Conservation (phyloP, 176 grass and related monocot genomes). For the Themeda triandra region DNA sequence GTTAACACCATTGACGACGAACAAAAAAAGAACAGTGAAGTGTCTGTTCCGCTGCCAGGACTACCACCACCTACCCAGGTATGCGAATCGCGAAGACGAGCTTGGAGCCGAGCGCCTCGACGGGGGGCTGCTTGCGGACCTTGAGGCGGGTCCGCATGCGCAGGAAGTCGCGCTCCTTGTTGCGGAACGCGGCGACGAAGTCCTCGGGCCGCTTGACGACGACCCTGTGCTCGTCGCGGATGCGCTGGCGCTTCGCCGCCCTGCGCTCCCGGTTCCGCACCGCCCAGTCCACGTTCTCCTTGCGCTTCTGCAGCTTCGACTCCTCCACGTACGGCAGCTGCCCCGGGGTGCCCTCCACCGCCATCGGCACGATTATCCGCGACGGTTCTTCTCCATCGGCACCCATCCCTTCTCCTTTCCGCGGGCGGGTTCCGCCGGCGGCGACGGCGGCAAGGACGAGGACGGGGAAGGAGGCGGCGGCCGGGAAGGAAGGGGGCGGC, state of each 20-base stretch:
- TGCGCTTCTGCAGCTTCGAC: slow-evolving; percentile 85
- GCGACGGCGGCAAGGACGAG: background rate
- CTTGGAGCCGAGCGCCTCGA: slow-evolving; percentile 45
- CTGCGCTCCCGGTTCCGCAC: slow-evolving; percentile 59
- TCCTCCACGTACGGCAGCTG: slow-evolving; percentile 62
- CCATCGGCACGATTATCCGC: slow-evolving; percentile 20
- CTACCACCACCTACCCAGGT: slow-evolving; percentile 52
- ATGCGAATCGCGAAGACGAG: slow-evolving; percentile 87
- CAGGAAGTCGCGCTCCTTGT: slow-evolving; percentile 74
- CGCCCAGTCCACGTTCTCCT: slow-evolving; percentile 82
- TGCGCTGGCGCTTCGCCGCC: slow-evolving; percentile 43
- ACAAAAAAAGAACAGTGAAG: background rate
- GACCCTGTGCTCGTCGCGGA: slow-evolving; percentile 38
- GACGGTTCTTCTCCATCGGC: background rate
- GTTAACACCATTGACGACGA: background rate
- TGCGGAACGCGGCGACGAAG: slow-evolving; percentile 77
- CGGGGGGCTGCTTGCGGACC: slow-evolving; percentile 41
- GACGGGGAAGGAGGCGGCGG: background rate
- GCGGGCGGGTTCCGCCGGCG: no score
- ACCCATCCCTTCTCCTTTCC: background rate
- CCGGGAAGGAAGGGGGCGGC: background rate
- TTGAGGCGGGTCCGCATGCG: slow-evolving; percentile 73
- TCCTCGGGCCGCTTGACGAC: slow-evolving; percentile 80
- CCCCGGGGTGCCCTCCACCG: slow-evolving; percentile 34
- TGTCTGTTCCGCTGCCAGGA: background rate